Conservation (phyloP, 2,329 filamentous ascomycete species). For the Coleophoma crateriformis region DNA sequence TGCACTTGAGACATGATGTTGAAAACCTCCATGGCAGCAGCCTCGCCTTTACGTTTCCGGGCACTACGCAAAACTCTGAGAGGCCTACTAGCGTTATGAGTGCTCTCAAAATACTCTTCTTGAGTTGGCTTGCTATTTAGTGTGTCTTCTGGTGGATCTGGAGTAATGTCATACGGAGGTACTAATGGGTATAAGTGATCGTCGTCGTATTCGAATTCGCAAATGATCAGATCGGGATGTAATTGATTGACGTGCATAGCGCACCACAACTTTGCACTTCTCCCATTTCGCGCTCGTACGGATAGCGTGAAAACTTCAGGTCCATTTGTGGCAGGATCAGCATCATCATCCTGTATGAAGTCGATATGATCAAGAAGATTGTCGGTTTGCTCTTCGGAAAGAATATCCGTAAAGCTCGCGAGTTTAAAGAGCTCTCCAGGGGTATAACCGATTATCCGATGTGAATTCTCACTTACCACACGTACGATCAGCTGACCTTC, state of each 20-base stretch:
- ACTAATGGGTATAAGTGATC: constrained; percentile 64
- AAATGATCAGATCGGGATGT: constrained; percentile 69
- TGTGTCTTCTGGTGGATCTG: constrained; percentile 66
- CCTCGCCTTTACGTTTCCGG: constrained; percentile 69
- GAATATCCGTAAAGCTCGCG: constrained; percentile 73
- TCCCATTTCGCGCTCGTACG: constrained; percentile 52
- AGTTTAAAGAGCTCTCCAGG: constrained; percentile 72
- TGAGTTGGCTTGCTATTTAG: constrained; percentile 65
- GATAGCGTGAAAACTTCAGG: constrained; percentile 83
- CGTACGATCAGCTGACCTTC: constrained; percentile 66
- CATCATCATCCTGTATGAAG: constrained; percentile 78
- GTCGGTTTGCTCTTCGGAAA: constrained; percentile 78
- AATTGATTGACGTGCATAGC: constrained; percentile 71
- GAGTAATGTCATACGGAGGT: constrained; percentile 51
- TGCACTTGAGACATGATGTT: constrained; percentile 90
- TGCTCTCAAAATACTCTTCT: constrained; percentile 72
- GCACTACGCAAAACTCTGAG: constrained; percentile 72
- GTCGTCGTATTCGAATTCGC: constrained; percentile 84
- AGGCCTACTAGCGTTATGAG: constrained; percentile 68
- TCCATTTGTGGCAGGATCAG: constrained; percentile 68
- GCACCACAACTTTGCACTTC: constrained; percentile 72
- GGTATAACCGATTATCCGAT: constrained; percentile 67
- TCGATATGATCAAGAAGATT: constrained; percentile 82
- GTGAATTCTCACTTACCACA: constrained; percentile 77
- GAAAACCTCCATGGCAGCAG: constrained; percentile 83